Percentiles rank a stretch among this genome's conserved stretches.
Evolutionary conservation across 441 rosid genomes (phyloP).

Genomic region (Macaranga tanarius): DNA sequence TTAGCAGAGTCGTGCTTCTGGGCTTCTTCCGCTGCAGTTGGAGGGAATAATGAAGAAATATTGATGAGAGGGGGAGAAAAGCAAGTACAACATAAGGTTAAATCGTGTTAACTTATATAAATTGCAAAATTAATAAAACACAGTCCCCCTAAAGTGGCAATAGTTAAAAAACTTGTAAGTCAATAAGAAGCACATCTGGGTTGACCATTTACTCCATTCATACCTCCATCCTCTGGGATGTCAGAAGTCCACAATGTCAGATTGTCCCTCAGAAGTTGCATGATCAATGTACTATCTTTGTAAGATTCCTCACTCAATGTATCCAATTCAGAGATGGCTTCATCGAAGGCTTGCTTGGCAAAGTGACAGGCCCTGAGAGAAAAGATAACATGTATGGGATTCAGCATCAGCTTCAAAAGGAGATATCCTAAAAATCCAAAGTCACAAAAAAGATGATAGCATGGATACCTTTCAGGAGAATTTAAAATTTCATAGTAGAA

Average conservation of each 20-base stretch:
- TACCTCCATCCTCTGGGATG: constrained; percentile 57
- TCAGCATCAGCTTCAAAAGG: too few relatives aligned
- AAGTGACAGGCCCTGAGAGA: constrained; percentile 53
- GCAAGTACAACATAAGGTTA: background rate
- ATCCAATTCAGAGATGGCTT: constrained; percentile 58
- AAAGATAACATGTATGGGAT: background rate
- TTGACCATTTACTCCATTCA: background rate
- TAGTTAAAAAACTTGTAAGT: too few relatives aligned
- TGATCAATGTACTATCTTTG: constrained; percentile 64
- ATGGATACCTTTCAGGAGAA: constrained; percentile 66
- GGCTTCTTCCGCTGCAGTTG: constrained; percentile 32
- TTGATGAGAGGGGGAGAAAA: background rate
- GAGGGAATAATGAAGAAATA: background rate
- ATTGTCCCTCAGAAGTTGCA: constrained; percentile 63
- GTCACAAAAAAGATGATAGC: constrained; percentile 17
- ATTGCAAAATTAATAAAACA: background rate
- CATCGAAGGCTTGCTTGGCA: constrained; percentile 58
- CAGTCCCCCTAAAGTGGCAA: background rate
- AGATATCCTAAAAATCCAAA: background rate
- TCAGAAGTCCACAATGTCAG: constrained; percentile 65
- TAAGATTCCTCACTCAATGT: constrained; percentile 52
- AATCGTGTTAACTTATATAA: background rate
- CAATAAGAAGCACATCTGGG: too few relatives aligned
- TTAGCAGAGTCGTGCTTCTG: constrained; percentile 39
- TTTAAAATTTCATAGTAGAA: constrained; percentile 83